A percentile compares a stretch with the other conserved stretches of the same genome.
phyloP scores from a whole-genome alignment of 129 eudicot species.

The Deinandra increscens region DNA sequence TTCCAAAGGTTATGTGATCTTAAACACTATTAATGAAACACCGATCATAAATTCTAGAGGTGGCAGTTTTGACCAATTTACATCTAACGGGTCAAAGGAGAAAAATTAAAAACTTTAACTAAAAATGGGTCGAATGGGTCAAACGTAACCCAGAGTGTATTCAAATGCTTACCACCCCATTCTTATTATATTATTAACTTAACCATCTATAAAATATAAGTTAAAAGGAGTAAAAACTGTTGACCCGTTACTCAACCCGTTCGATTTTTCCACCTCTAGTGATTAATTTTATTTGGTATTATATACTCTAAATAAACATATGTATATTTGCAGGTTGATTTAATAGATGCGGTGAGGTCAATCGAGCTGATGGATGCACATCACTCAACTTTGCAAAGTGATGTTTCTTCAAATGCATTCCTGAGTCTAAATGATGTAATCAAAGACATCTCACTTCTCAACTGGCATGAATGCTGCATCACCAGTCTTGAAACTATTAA shows the following conservation, averaged over 20 bases:
- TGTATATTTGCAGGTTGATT: constrained; percentile 28
- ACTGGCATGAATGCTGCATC: constrained; percentile 42
- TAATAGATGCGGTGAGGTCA: constrained; percentile 34
- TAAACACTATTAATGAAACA: background rate
- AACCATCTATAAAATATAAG: background rate
- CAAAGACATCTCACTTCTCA: constrained; percentile 30
- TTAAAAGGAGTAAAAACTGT: too few species aligned
- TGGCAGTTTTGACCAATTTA: background rate
- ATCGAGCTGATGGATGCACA: constrained; percentile 39
- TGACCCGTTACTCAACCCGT: too few species aligned
- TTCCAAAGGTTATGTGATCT: constrained; percentile 34
- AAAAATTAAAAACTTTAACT: background rate
- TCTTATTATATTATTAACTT: background rate
- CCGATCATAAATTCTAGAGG: background rate
- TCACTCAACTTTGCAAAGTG: constrained; percentile 34
- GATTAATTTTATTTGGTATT: too few species aligned
- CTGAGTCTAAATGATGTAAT: constrained; percentile 34
- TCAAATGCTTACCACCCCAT: background rate
- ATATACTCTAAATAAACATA: background rate
- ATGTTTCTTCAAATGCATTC: constrained; percentile 39
- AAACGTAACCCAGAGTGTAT: background rate
- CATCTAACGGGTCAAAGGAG: background rate
- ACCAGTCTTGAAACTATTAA: constrained; percentile 34
- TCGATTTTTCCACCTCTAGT: too few species aligned
- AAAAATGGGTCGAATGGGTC: background rate